Base-by-base conservation (phyloP, 176 grass and related monocot genomes). In the Eragrostis nindensis region DNA sequence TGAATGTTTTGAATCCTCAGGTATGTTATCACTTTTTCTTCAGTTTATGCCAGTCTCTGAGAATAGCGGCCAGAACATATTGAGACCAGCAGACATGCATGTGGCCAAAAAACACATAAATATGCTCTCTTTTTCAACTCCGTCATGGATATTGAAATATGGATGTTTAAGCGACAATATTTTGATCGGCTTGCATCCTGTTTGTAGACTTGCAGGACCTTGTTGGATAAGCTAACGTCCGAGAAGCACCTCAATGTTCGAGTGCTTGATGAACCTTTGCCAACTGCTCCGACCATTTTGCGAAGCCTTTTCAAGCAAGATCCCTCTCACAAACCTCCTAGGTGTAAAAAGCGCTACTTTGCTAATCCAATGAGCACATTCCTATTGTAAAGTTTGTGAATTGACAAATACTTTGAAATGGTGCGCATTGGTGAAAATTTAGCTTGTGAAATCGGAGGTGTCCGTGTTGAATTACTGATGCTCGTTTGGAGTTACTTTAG, bases 1-100 rank as follows among this genome's bases (percentile, higher is more conserved):
- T 98, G 92, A 90, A 93, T 72, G 92, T 94, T 40, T 77, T 98
- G 77, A 98, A 98, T 82, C 95, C 92, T 71, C 92, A 93, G 92
- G 95, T 98, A 91, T 74, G 17, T 24, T 56, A 8, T 62, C 60
- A 41, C 26, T 62, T 65, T 68, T 38, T 72, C 5, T 75, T 15
- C 39, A 26, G 39, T 6, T 73, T 73, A 56, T 40, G 36, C 71
- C 53, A 1, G 19, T 19, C 18, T 56, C 22, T 26, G 48, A 21
- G 26, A 54, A 54, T 29, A 72, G 48, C 11, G 52, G 8, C 70
- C 46, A 29, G 36, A 38, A 21, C 5, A 53, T 53, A 7, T 53
- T 73, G 2, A 39, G 29, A 54, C 16, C 10, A 1, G 17, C 29
- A n/a, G 25, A 32, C 29, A 7, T n/a, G 49, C 71, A 13, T 11